These are phyloP conservation scores for Thielaviopsis musarum DNA, from an alignment of 2,329 filamentous ascomycete genomes.

Conservation along the genomic window DNA sequence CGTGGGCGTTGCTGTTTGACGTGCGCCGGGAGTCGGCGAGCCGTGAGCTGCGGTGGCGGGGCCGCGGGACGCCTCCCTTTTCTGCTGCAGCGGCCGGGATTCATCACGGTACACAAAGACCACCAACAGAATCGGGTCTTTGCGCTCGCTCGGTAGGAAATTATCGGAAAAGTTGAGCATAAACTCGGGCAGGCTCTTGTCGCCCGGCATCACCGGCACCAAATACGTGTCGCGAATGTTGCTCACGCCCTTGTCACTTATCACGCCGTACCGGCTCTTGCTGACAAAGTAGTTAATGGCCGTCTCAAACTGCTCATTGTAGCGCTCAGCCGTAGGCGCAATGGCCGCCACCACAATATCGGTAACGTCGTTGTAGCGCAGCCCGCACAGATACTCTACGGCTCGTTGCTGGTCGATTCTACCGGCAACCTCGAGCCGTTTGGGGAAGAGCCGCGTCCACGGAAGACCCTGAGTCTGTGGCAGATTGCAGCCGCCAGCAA, in stretches of 20 bases:
- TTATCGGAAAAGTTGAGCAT: slow-evolving; percentile 79
- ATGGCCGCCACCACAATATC: slow-evolving; percentile 73
- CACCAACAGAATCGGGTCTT: slow-evolving; percentile 63
- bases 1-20: slow-evolving; percentile 19
- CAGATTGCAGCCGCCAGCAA: slow-evolving; percentile 72
- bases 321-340: slow-evolving; percentile 42
- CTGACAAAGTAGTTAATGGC: slow-evolving; percentile 78
- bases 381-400: slow-evolving; percentile 76
- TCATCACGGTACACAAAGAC: slow-evolving; percentile 70
- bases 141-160: slow-evolving; percentile 51
- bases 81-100: background rate
- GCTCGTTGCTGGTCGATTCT: slow-evolving; percentile 70
- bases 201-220: slow-evolving; percentile 63
- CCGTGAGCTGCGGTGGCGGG: background rate
- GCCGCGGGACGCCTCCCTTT: background rate
- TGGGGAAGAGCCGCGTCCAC: slow-evolving; percentile 63
- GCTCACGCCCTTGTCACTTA: slow-evolving; percentile 56
- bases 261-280: slow-evolving; percentile 73
- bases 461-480: slow-evolving; percentile 26
- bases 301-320: slow-evolving; percentile 47
- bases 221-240: slow-evolving; percentile 85
- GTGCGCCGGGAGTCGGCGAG: slow-evolving; percentile 11
- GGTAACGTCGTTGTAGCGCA: slow-evolving; percentile 65
- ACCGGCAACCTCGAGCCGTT: slow-evolving; percentile 53
- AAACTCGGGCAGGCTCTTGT: slow-evolving; percentile 61